Evolutionary conservation across 148 eudicot genomes (phyloP), one percentile per base, ranked within the genome.

Genomic region (Rhododendron vialii): DNA sequence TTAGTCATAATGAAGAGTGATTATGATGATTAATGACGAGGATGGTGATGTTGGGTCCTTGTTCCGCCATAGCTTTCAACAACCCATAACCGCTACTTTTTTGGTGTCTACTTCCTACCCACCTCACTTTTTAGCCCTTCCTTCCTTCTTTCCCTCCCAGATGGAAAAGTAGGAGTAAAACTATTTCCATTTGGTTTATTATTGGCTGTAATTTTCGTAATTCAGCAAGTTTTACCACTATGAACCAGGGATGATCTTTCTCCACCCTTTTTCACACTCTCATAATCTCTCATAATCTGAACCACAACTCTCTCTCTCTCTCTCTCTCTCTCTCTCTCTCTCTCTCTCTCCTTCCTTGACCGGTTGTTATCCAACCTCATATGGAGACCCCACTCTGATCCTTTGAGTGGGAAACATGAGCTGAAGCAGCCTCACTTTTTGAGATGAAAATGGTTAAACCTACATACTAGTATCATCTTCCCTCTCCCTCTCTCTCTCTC

Each of bases 371-470:
- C 76, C 80, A 80, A 47, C 15, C 67, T 51, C 81, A 28, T 78
- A 14, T 43, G 50, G 71, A 50, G 84, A 51, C 88, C 91, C 90
- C 90, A 89, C 92, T 84, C 79, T 82, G 78, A 81, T 82, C 87
- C 59, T 86, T 84, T 86, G 81, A 63, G 85, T 87, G 89, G 89
- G 89, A 89, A 85, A 87, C 80, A 17, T 89, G 85, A 89, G 86
- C 89, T 78, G 86, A 82, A 84, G 81, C 89, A 78, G 85, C 86
- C 85, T 84, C 67, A 65, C 84, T 81, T 73, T 47, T 20, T 53
- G 53, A 48, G 81, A 78, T 28, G 85, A 55, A 55, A 85, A 84
- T 47, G 82, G 81, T 11, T 84, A 82, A 53, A 3, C 5, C 33
- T 59, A 41, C 59, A 41, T 65, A 84, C 50, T 55, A 30, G 48